phyloP scores from a whole-genome alignment of 2,329 filamentous ascomycete species.

The Arachnomyces sp. region DNA sequence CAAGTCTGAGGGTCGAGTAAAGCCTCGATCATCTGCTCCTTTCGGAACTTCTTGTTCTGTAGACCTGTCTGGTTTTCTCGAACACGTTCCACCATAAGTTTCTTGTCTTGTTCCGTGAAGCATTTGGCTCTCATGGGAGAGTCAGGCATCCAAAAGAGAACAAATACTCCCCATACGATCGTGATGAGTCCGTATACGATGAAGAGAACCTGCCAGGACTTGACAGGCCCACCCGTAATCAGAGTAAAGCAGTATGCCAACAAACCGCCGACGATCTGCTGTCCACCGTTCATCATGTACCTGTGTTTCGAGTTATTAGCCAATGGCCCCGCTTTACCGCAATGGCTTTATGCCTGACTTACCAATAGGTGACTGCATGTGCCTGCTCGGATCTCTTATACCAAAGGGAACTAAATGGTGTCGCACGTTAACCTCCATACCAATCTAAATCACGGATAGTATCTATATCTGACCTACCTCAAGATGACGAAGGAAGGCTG shows the following conservation, averaged over 20 bases:
- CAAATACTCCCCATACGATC: constrained; percentile 58
- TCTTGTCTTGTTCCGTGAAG: constrained; percentile 59
- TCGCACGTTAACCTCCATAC: background rate
- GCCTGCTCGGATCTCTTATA: constrained; percentile 64
- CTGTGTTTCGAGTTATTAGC: constrained; percentile 19
- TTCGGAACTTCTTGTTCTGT: constrained; percentile 49
- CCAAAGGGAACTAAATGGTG: constrained; percentile 38
- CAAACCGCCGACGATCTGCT: constrained; percentile 65
- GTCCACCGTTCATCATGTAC: constrained; percentile 69
- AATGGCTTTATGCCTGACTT: constrained; percentile 12
- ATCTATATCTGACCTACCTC: constrained; percentile 36
- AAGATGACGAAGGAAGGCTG: constrained; percentile 62
- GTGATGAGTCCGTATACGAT: constrained; percentile 58
- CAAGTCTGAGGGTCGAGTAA: constrained; percentile 60
- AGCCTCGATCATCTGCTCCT: constrained; percentile 50
- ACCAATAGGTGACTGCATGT: constrained; percentile 61
- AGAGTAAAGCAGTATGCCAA: constrained; percentile 51
- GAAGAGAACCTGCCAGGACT: constrained; percentile 64
- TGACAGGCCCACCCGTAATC: constrained; percentile 47
- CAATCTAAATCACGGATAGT: background rate
- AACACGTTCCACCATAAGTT: constrained; percentile 54
- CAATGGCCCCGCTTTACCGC: background rate
- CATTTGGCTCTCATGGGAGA: constrained; percentile 65
- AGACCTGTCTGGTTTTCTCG: constrained; percentile 55
- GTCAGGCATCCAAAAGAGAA: constrained; percentile 59